These are phyloP conservation scores for Euptelea pleiosperma DNA, from an alignment of 164 flowering plant genomes.

Conservation along the genomic window DNA sequence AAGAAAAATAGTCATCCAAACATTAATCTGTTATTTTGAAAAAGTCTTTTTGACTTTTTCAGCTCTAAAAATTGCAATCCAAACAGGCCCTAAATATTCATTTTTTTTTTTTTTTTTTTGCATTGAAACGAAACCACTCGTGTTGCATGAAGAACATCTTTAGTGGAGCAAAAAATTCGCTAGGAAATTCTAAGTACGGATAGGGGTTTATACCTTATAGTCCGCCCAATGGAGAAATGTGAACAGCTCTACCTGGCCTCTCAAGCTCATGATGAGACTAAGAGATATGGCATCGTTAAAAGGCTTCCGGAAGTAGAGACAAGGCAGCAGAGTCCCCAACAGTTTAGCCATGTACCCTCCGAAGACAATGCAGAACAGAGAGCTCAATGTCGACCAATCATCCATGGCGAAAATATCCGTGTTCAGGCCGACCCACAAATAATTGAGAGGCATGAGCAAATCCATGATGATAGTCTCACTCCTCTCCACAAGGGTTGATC, in stretches of 20 bases:
- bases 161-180: no score
- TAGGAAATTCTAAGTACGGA: no score
- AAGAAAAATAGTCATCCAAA: no score
- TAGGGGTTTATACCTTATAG: constrained; percentile 48
- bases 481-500: constrained; percentile 49
- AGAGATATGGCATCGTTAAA: constrained; percentile 42
- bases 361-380: constrained; percentile 28
- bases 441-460: constrained; percentile 47
- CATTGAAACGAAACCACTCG: no score
- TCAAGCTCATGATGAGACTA: constrained; percentile 43
- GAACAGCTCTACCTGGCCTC: constrained; percentile 59
- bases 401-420: constrained; percentile 29
- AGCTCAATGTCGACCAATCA: constrained; percentile 24
- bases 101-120: no score
- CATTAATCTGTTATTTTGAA: no score
- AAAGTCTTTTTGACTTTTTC: background rate
- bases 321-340: constrained; percentile 17
- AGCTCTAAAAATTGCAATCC: no score
- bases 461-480: constrained; percentile 36
- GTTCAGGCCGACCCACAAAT: constrained; percentile 28
- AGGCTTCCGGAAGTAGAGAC: constrained; percentile 35
- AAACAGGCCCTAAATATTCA: no score
- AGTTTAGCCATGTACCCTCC: constrained; percentile 32
- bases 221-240: constrained; percentile 50
- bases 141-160: no score